phyloP scores from a whole-genome alignment of 352 stramenopile genomes.

The Pythium volutum region DNA sequence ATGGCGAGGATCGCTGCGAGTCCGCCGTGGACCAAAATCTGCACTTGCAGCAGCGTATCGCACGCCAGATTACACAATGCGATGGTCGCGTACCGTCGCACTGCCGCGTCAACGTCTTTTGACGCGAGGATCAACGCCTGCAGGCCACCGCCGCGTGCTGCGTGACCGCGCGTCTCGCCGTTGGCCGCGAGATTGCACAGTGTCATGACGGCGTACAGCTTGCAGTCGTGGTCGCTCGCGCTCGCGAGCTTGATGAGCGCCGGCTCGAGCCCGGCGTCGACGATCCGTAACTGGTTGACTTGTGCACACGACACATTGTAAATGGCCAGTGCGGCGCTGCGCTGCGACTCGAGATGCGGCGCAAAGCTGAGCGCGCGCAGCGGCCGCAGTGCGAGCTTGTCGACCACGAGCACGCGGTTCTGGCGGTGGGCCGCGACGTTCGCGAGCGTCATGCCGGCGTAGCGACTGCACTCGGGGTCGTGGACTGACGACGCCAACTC shows the following conservation, averaged over 20 bases:
- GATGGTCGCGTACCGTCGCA: constrained; percentile 92
- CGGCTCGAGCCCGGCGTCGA: constrained; percentile 84
- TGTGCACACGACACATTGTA: constrained; percentile 95
- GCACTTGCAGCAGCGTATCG: constrained; percentile 85
- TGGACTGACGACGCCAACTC: constrained; percentile 53
- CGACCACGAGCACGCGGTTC: constrained; percentile 88
- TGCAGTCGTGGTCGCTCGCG: constrained; percentile 90
- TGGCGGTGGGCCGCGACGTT: constrained; percentile 91
- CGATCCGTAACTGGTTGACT: constrained; percentile 88
- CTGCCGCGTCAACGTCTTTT: constrained; percentile 87
- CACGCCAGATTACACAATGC: constrained; percentile 95
- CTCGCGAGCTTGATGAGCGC: constrained; percentile 85
- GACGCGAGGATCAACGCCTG: constrained; percentile 87
- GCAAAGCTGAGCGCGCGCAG: constrained; percentile 81
- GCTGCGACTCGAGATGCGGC: constrained; percentile 87
- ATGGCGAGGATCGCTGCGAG: constrained; percentile 86
- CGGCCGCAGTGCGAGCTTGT: constrained; percentile 71
- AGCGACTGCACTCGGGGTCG: constrained; percentile 81
- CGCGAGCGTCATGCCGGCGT: constrained; percentile 92
- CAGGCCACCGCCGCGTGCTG: constrained; percentile 87
- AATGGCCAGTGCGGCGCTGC: constrained; percentile 87
- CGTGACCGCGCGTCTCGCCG: constrained; percentile 82
- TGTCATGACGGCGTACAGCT: constrained; percentile 93
- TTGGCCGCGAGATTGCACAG: constrained; percentile 96
- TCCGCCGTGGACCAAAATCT: constrained; percentile 93